phyloP scores from a whole-genome alignment of 164 flowering plant species.

The Pachysandra terminalis region DNA sequence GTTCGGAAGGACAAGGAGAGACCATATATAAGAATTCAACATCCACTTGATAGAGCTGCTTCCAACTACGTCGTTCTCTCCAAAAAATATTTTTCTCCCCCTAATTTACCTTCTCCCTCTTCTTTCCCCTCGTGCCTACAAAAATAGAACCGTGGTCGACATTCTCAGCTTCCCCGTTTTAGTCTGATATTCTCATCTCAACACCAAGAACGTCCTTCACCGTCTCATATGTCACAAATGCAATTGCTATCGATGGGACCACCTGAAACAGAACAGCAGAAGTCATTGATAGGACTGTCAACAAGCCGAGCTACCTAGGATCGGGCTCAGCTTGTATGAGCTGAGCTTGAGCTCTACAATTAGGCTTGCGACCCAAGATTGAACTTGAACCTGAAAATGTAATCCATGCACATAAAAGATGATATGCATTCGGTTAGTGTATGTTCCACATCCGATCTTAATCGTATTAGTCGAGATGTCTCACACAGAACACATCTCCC shows the following conservation, averaged over 20 bases:
- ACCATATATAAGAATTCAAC: neutral
- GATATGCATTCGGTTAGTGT: too few relatives aligned
- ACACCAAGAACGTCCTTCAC: slow-evolving; percentile 86
- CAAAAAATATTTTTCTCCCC: neutral
- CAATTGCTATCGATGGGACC: slow-evolving; percentile 97
- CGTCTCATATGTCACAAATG: slow-evolving; percentile 86
- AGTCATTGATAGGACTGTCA: too few relatives aligned
- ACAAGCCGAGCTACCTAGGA: too few relatives aligned
- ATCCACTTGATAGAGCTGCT: neutral
- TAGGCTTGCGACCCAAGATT: too few relatives aligned
- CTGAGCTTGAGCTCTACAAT: too few relatives aligned
- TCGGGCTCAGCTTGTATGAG: too few relatives aligned
- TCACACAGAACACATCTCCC: too few relatives aligned
- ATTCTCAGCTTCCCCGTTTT: slow-evolving; percentile 15
- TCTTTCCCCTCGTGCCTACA: slow-evolving; percentile 26
- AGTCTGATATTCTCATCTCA: slow-evolving; percentile 90
- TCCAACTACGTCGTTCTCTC: neutral
- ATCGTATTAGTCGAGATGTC: too few relatives aligned
- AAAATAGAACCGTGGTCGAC: slow-evolving; percentile 14
- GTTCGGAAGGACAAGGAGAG: neutral
- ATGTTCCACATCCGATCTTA: too few relatives aligned
- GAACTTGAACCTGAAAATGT: too few relatives aligned
- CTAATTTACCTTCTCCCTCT: neutral
- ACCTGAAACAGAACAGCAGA: slow-evolving; percentile 39
- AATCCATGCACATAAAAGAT: too few relatives aligned